phyloP scores from a whole-genome alignment of 2,329 filamentous ascomycete species.

The Lasiodiplodia sp. region DNA sequence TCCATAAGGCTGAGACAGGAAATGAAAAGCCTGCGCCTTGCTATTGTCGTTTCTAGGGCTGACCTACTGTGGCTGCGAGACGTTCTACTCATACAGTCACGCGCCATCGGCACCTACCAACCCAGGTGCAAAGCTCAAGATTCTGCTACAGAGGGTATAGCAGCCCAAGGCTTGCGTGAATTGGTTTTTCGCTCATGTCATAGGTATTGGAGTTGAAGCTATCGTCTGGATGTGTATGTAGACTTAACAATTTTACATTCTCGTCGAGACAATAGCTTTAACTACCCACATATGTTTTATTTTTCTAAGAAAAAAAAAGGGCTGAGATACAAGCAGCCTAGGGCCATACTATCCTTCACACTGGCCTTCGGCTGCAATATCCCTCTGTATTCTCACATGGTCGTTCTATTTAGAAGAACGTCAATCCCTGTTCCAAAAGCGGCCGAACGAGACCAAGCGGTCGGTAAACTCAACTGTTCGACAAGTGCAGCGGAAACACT shows the following conservation, averaged over 20 bases:
- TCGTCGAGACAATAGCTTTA: too few species aligned
- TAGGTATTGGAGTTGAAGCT: too few species aligned
- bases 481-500: not conserved
- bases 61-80: constrained; percentile 3
- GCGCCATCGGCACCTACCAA: not conserved
- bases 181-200: not conserved
- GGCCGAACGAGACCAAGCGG: not conserved
- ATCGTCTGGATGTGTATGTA: too few species aligned
- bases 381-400: not conserved
- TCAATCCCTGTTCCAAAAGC: not conserved
- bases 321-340: too few species aligned
- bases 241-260: too few species aligned
- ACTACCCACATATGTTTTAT: too few species aligned
- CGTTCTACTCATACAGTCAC: not conserved
- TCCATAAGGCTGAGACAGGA: not conserved
- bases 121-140: not conserved
- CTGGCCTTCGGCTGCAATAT: too few species aligned
- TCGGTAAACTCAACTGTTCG: not conserved
- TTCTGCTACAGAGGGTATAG: not conserved
- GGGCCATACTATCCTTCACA: too few species aligned
- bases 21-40: not conserved
- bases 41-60: not conserved
- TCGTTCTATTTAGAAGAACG: not conserved
- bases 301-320: too few species aligned
- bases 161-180: too few species aligned